These are phyloP conservation scores for Ophiosphaerella narmari DNA, from an alignment of 2,329 filamentous ascomycete species.

Conservation along the genomic window DNA sequence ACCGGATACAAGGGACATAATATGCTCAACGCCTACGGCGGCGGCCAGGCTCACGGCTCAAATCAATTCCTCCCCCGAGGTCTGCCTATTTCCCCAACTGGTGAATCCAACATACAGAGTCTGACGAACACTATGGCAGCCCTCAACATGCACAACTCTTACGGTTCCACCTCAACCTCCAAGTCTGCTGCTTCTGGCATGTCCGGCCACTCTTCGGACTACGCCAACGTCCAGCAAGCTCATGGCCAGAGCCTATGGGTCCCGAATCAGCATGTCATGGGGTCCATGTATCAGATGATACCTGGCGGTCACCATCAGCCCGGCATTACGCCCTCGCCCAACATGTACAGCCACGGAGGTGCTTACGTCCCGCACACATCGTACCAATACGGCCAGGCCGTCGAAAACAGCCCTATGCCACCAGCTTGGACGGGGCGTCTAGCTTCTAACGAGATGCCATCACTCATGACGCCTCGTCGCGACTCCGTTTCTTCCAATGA, in stretches of 20 bases:
- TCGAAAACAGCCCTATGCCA: conserved; percentile 53
- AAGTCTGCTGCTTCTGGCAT: conserved; percentile 40
- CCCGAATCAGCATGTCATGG: conserved; percentile 42
- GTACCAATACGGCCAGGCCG: conserved; percentile 52
- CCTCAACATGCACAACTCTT: conserved; percentile 43
- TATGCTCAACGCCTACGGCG: conserved; percentile 36
- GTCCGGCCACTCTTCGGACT: conserved; percentile 41
- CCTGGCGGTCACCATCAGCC: conserved; percentile 37
- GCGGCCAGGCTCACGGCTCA: conserved; percentile 35
- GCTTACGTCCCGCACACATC: conserved; percentile 50
- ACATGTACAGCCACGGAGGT: conserved; percentile 53
- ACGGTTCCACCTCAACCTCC: conserved; percentile 35
- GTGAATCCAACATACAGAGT: conserved; percentile 37
- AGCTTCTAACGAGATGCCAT: conserved; percentile 54
- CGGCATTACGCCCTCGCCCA: conserved; percentile 40
- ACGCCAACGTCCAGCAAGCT: conserved; percentile 36
- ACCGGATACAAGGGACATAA: conserved; percentile 39
- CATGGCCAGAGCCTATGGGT: conserved; percentile 47
- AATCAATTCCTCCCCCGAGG: conserved; percentile 44
- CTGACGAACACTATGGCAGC: conserved; percentile 43
- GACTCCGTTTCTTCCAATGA: conserved; percentile 59
- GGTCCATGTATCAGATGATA: conserved; percentile 43
- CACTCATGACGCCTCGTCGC: conserved; percentile 57
- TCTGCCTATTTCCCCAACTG: conserved; percentile 38
- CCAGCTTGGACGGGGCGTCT: conserved; percentile 53